A percentile compares a stretch with the other conserved stretches of the same genome.
Evolutionary conservation across 768 basidiomycete species (phyloP).

Genomic region (Amanita molliuscula): DNA sequence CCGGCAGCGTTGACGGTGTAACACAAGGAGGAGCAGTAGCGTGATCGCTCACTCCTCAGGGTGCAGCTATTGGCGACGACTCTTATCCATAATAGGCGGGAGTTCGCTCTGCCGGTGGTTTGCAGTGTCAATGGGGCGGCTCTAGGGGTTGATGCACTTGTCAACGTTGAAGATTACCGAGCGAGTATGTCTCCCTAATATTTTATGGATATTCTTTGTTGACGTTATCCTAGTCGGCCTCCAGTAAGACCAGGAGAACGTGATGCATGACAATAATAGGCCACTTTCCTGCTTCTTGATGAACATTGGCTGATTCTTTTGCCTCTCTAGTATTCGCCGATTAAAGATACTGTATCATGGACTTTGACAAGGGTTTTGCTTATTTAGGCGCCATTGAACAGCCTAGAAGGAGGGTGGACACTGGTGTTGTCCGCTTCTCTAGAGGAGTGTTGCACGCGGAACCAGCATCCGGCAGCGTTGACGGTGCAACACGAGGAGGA

Average conservation of each 20-base stretch:
- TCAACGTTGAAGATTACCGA: neutral
- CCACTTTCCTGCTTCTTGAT: neutral
- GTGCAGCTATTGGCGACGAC: neutral
- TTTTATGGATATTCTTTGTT: neutral
- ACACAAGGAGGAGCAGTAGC: neutral
- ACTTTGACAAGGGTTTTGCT: neutral
- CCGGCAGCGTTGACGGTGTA: constrained; percentile 1
- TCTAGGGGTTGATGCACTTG: neutral
- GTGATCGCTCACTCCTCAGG: constrained; percentile 3
- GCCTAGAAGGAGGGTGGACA: constrained; percentile 2
- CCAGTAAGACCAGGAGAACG: neutral
- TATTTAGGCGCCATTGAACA: neutral
- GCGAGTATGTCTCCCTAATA: neutral
- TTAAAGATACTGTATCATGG: neutral
- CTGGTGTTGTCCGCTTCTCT: constrained; percentile 3
- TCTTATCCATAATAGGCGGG: neutral
- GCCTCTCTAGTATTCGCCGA: neutral
- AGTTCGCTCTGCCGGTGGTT: neutral
- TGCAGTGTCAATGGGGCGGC: neutral
- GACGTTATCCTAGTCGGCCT: neutral
- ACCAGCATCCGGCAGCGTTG: constrained; percentile 2
- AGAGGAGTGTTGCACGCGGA: neutral
- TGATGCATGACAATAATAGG: neutral
- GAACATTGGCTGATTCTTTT: neutral
- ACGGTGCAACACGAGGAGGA: constrained; percentile 1